Conservation (phyloP, 805 yeast genomes). For the Allodekkera sacchari region DNA sequence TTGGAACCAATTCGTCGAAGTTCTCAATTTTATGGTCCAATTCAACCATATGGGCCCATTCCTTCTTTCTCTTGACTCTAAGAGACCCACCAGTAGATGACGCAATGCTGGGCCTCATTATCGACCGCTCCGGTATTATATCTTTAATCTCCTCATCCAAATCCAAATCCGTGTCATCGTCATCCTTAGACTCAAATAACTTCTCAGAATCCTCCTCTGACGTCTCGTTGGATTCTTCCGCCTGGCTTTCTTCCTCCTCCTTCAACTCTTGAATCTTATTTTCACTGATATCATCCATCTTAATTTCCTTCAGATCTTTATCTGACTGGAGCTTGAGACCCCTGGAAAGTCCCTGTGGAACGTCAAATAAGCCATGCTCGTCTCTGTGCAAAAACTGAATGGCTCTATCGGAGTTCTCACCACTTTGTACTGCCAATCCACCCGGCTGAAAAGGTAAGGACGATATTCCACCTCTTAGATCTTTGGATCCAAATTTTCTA, state of each 20-base stretch:
- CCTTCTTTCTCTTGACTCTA: slow-evolving; percentile 25
- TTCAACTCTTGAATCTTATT: slow-evolving; percentile 6
- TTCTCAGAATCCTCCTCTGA: slow-evolving; percentile 1
- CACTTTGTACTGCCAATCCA: slow-evolving; percentile 33
- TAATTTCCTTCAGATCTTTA: slow-evolving; percentile 6
- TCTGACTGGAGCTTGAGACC: slow-evolving; percentile 39
- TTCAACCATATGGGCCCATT: slow-evolving; percentile 96
- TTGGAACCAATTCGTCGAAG: slow-evolving; percentile 81
- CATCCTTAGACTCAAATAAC: slow-evolving; percentile 37
- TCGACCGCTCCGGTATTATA: slow-evolving; percentile 19
- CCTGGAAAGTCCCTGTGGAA: slow-evolving; percentile 74
- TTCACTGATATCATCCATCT: too few relatives aligned
- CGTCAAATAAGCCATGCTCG: slow-evolving; percentile 65
- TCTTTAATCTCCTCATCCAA: slow-evolving; percentile 20
- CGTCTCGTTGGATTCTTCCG: slow-evolving; percentile 2
- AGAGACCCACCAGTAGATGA: slow-evolving; percentile 5
- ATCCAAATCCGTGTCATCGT: slow-evolving; percentile 3
- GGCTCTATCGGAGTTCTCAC: slow-evolving; percentile 26
- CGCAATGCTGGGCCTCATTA: slow-evolving; percentile 17
- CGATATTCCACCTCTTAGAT: slow-evolving; percentile 60
- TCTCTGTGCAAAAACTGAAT: slow-evolving; percentile 52
- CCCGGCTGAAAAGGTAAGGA: slow-evolving; percentile 92
- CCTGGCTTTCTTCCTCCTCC: slow-evolving; percentile 5
- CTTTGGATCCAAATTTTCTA: slow-evolving; percentile 55
- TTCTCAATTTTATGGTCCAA: slow-evolving; percentile 75